Percentiles rank a stretch among this genome's conserved stretches.
Conservation (phyloP, 2,329 filamentous ascomycete genomes). For the Alternaria tenuissima region DNA sequence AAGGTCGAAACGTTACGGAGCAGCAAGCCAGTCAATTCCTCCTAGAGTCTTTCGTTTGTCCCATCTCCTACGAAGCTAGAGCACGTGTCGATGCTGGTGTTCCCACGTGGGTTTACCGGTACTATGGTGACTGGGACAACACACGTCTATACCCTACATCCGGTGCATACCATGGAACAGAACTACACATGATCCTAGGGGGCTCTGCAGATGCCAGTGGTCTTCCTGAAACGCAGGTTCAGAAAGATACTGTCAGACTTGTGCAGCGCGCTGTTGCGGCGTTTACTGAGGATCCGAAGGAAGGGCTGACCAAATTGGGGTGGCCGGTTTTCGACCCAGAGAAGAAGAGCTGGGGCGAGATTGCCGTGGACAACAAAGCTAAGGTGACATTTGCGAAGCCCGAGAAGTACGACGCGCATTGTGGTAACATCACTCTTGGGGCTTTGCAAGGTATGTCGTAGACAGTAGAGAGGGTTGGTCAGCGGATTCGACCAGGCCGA, state of each 20-base stretch:
- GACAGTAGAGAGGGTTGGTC: background rate
- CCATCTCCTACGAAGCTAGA: slow-evolving; percentile 19
- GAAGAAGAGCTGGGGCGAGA: slow-evolving; percentile 19
- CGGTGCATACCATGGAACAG: slow-evolving; percentile 35
- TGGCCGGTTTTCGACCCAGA: slow-evolving; percentile 24
- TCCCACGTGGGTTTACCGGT: slow-evolving; percentile 29
- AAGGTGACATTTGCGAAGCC: slow-evolving; percentile 18
- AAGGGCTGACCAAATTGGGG: slow-evolving; percentile 21
- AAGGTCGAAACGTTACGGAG: slow-evolving; percentile 27
- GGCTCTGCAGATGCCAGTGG: slow-evolving; percentile 27
- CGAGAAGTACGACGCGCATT: slow-evolving; percentile 15
- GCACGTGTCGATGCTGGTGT: slow-evolving; percentile 17
- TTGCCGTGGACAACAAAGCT: slow-evolving; percentile 18
- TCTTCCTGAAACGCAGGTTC: slow-evolving; percentile 15
- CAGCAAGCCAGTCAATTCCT: slow-evolving; percentile 21
- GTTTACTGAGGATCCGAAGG: slow-evolving; percentile 25
- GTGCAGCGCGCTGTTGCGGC: slow-evolving; percentile 30
- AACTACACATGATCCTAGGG: slow-evolving; percentile 36
- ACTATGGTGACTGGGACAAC: slow-evolving; percentile 33
- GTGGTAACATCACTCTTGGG: slow-evolving; percentile 12
- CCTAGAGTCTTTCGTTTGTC: slow-evolving; percentile 28
- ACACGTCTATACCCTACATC: slow-evolving; percentile 29
- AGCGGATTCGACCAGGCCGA: background rate
- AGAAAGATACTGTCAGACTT: slow-evolving; percentile 21
- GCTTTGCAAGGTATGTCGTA: slow-evolving; percentile 17